Conservation (phyloP, 169 alveolate species). For the Pseudocohnilembus persalinus region DNA sequence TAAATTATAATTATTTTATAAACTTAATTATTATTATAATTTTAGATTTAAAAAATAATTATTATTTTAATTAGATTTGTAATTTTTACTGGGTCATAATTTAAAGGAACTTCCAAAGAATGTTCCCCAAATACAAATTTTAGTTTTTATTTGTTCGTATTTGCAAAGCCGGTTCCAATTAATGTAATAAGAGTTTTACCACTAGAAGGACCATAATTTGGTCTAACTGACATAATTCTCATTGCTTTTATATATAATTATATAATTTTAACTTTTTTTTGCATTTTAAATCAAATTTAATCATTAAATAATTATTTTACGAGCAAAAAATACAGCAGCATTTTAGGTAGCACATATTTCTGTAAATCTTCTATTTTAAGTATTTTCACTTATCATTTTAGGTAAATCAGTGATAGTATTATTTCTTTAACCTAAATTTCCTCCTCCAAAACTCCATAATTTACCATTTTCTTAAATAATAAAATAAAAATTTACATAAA, state of each 20-base stretch:
- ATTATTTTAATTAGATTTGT: too few species aligned
- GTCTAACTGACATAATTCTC: constrained; percentile 81
- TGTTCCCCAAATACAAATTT: constrained; percentile 78
- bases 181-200: constrained; percentile 83
- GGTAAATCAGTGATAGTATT: constrained; percentile 62
- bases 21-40: too few species aligned
- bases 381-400: constrained; percentile 60
- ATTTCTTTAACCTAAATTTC: constrained; percentile 76
- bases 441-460: constrained; percentile 86
- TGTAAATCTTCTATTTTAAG: constrained; percentile 78
- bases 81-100: constrained; percentile 56
- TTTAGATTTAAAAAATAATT: too few species aligned
- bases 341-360: constrained; percentile 78
- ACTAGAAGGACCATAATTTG: constrained; percentile 86
- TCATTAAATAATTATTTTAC: too few species aligned
- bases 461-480: constrained; percentile 61
- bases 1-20: too few species aligned
- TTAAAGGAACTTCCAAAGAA: constrained; percentile 72
- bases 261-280: too few species aligned
- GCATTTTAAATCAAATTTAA: too few species aligned
- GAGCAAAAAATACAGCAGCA: constrained; percentile 77
- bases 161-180: constrained; percentile 86
- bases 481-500: background rate
- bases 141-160: constrained; percentile 74
- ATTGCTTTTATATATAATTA: constrained; percentile 44